These are phyloP conservation scores for Bathelium albidoporum DNA, from an alignment of 495 filamentous ascomycete species.

Conservation along the genomic window DNA sequence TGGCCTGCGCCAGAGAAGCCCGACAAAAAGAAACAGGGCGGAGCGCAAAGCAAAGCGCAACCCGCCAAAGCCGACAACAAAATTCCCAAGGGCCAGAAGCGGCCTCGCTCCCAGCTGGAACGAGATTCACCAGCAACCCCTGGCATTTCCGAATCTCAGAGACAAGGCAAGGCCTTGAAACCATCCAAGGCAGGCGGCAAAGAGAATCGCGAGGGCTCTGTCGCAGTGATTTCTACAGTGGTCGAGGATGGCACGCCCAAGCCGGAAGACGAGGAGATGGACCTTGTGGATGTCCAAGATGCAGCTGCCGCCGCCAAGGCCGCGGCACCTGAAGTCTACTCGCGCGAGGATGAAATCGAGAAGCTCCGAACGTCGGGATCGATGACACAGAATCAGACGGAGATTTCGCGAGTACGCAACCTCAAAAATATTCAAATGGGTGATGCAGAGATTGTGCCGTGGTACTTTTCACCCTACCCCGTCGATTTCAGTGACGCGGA, in stretches of 20 bases:
- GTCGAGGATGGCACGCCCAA: slow-evolving; percentile 43
- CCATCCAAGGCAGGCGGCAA: slow-evolving; percentile 52
- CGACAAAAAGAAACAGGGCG: slow-evolving; percentile 50
- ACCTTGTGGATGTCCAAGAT: slow-evolving; percentile 56
- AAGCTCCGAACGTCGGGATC: slow-evolving; percentile 85
- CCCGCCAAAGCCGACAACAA: slow-evolving; percentile 26
- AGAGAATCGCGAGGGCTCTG: slow-evolving; percentile 49
- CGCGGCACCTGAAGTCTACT: slow-evolving; percentile 46
- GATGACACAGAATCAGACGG: slow-evolving; percentile 97
- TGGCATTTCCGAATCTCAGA: slow-evolving; percentile 37
- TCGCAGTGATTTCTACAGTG: slow-evolving; percentile 40
- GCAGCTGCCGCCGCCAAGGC: slow-evolving; percentile 43
- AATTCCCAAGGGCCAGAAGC: slow-evolving; percentile 45
- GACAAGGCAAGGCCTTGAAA: slow-evolving; percentile 40
- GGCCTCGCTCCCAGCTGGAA: slow-evolving; percentile 34
- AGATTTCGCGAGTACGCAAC: slow-evolving; percentile 93
- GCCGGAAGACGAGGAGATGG: slow-evolving; percentile 46
- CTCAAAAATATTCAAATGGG: slow-evolving; percentile 89
- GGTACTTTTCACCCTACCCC: slow-evolving; percentile 98
- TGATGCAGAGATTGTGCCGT: slow-evolving; percentile 81
- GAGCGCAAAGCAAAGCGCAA: slow-evolving; percentile 31
- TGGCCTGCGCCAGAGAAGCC: slow-evolving; percentile 65
- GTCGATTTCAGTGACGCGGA: slow-evolving; percentile 77
- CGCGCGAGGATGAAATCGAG: slow-evolving; percentile 88
- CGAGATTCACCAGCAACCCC: slow-evolving; percentile 51